Evolutionary conservation across 2,329 filamentous ascomycete genomes (phyloP).

Genomic region (Nemania sp.): DNA sequence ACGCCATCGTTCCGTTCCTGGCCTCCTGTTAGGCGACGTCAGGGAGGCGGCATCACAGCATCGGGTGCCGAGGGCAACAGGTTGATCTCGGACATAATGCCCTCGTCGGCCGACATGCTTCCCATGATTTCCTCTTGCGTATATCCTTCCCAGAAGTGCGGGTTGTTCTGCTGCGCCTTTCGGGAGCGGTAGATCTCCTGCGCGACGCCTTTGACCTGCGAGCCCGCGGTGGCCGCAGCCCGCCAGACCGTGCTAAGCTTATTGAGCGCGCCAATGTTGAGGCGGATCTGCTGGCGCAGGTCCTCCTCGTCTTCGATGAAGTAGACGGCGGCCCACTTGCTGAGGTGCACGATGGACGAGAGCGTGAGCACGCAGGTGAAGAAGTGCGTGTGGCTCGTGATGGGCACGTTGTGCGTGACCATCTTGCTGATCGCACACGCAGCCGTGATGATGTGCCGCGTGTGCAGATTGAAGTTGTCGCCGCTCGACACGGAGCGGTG

Average conservation of each 20-base stretch:
- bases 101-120: constrained; percentile 60
- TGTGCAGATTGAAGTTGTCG: constrained; percentile 66
- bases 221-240: constrained; percentile 69
- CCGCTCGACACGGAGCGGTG: constrained; percentile 55
- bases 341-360: constrained; percentile 79
- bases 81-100: constrained; percentile 62
- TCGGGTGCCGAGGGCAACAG: constrained; percentile 35
- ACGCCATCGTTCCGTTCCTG: background rate
- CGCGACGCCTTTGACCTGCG: constrained; percentile 78
- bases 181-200: constrained; percentile 69
- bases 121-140: constrained; percentile 59
- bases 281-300: constrained; percentile 72
- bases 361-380: constrained; percentile 81
- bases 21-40: background rate
- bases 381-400: constrained; percentile 78
- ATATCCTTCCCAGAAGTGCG: constrained; percentile 58
- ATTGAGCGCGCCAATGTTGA: constrained; percentile 77
- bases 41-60: constrained; percentile 19
- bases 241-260: constrained; percentile 72
- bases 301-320: constrained; percentile 66
- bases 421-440: constrained; percentile 77
- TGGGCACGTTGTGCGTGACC: constrained; percentile 71
- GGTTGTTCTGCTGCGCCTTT: constrained; percentile 57
- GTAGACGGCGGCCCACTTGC: constrained; percentile 70
- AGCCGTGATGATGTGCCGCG: constrained; percentile 77